Evolutionary conservation across 2,329 filamentous ascomycete species (phyloP), one percentile per base, ranked within the genome.

Genomic region (Monilinia polystroma): DNA sequence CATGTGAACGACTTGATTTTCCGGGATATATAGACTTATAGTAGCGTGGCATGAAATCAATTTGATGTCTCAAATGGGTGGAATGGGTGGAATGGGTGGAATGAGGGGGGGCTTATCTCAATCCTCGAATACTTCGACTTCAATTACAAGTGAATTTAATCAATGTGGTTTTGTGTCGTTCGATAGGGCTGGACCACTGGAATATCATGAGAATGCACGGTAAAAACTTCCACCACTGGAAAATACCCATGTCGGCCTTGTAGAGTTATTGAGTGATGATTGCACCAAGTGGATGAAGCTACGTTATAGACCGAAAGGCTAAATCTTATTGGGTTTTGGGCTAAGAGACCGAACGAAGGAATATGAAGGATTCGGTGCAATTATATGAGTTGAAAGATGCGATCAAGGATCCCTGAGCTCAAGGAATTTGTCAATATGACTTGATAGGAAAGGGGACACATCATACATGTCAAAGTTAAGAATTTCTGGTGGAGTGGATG

Each of bases 391-490:
- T 18, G 20, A n/a, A 4, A 14, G 3, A 35, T 55, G 18, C 4
- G 16, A 38, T 11, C 18, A 55, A 38, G 20, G 32, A 20, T 14
- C 53, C 32, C 16, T 20, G 20, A n/a, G 29, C 58, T 60, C 45
- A 38, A 38, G 58, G 45, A 38, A 38, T 29, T 51, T 51, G 58
- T 20, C 14, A 35, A 35, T 60, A 51, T 60, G 58, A 35, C 41
- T 16, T 16, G 41, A 43, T 35, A 2, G 10, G 38, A 10, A 41
- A 41, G 10, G 8, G 43, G 57, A 51, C 29, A 60, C 57, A 60
- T 60, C 45, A 51, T 29, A 60, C 57, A 60, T 60, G 57, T 14
- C 29, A 51, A 20, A 49, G 16, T 26, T 26, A 51, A 51, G 45
- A 23, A 60, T 60, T 49, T 12, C 29, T 51, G 45, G 29, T 60